Evolutionary conservation across 2,329 filamentous ascomycete genomes (phyloP), one percentile per base, ranked within the genome.

Genomic region (Diplocarpon mali): DNA sequence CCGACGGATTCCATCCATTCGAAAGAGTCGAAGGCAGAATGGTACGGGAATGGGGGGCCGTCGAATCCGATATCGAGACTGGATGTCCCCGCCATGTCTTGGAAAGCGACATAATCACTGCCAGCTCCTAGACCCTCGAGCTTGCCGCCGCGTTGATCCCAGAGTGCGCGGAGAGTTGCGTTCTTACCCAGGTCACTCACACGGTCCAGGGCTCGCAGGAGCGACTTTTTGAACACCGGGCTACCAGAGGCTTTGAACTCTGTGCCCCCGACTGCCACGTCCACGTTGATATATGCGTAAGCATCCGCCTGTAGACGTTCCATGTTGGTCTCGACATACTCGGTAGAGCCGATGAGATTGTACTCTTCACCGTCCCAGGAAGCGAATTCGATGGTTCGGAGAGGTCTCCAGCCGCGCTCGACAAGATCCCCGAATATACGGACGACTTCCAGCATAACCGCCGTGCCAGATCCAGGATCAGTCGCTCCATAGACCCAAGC

Each of bases 351-450:
- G 46, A 95, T 85, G 37, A 92, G 69, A 64, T 95, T 95, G 68
- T 95, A 96, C 64, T 90, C 87, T 55, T 83, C 83, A 3, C 78
- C 92, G 62, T 98, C 92, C 92, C 92, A 98, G 29, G 86, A 95
- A 59, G 89, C 88, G 63, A 98, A 96, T 62, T 94, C 85, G 52
- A 98, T 94, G 3, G 87, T 93, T n/a, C 92, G 82, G 13, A 94
- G 70, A 1, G 92, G 92, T 20, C 85, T 76, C 92, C 92, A 98
- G 42, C 89, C 90, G 46, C 79, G 76, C 13, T 71, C 65, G 16
- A 80, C 71, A 13, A 96, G 73, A 51, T 86, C 78, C 34, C 88
- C 87, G 57, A 98, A 85, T 39, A 95, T 79, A 36, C 84, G 80
- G 16, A 85, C 80, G 46, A 96, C 72, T 66, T 98, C 92, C 43